These are phyloP conservation scores for Neurospora sp. DNA, from an alignment of 495 filamentous ascomycete genomes.

Conservation along the genomic window DNA sequence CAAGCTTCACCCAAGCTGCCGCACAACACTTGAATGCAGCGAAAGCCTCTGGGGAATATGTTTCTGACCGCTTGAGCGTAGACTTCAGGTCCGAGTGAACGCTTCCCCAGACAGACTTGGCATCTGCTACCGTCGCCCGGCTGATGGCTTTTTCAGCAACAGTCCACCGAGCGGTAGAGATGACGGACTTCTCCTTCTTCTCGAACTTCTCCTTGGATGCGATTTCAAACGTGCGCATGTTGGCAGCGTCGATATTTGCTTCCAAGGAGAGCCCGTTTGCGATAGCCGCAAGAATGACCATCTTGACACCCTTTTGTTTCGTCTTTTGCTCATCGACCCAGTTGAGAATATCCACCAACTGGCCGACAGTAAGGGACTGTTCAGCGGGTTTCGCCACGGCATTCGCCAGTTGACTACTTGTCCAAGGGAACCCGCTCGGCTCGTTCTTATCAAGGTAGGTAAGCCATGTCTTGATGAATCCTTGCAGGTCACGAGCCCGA, in stretches of 20 bases:
- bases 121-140: conserved; percentile 25
- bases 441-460: conserved; percentile 40
- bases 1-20: conserved; percentile 26
- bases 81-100: conserved; percentile 24
- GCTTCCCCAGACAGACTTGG: conserved; percentile 24
- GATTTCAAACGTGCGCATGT: conserved; percentile 18
- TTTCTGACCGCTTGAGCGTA: conserved; percentile 21
- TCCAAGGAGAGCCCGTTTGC: conserved; percentile 34
- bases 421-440: conserved; percentile 39
- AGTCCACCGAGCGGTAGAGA: conserved; percentile 28
- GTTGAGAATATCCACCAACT: conserved; percentile 38
- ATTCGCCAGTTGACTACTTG: conserved; percentile 47
- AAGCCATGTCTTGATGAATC: conserved; percentile 60
- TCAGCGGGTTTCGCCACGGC: conserved; percentile 34
- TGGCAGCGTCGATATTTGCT: conserved; percentile 28
- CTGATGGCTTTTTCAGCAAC: conserved; percentile 25
- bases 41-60: conserved; percentile 20
- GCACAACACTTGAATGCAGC: conserved; percentile 34
- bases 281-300: conserved; percentile 37
- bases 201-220: conserved; percentile 7
- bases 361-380: conserved; percentile 32
- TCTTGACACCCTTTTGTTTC: background rate
- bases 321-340: conserved; percentile 20
- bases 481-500: conserved; percentile 52
- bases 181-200: conserved; percentile 10